Evolutionary conservation across 2,329 filamentous ascomycete genomes (phyloP), one percentile per base, ranked within the genome.

Genomic region (Myriosclerotinia duriaeana): DNA sequence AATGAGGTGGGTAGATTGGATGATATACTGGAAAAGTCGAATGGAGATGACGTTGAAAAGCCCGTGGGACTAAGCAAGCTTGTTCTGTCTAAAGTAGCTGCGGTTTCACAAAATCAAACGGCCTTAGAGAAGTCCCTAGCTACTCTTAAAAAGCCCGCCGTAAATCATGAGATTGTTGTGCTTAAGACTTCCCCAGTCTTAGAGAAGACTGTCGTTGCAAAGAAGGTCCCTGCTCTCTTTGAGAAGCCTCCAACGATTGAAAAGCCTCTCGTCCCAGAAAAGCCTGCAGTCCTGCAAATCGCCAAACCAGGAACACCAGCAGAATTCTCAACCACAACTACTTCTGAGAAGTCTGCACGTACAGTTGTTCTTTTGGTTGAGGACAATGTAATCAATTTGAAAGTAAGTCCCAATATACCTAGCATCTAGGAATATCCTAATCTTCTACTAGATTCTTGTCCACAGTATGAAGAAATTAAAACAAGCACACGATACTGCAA

Each of bases 331-430:
- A 15, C 26, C 14, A 5, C 48, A 46, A 7, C 14, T 34, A 38
- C 17, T 2, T 4, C 17, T 4, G 5, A 59, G 3, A 42, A 34
- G 9, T 26, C 50, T 15, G 20, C 22, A 58, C 55, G 67, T 8
- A 67, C 58, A 11, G 62, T 60, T n/a, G 70, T 78, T 34, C 70
- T 79, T 15, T 69, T 78, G 3, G 78, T 80, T 5, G 78, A 80
- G 60, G 78, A 79, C 62, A 80, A 80, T 61, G 69, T 70, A 1
- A 76, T 79, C 64, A 79, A 79, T 63, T 60, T 80, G 58, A 74
- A 71, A 65, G 68, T 73, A 63, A 60, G 66, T 22, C 48, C 26
- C 5, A 26, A 15, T 11, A 1, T 17, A 48, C 14, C 7, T 12
- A 2, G 3, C 17, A 12, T 7, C 8, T 6, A 1, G 4, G 5